phyloP scores from a whole-genome alignment of 176 grass and related monocot species.

The Bromus sterilis region DNA sequence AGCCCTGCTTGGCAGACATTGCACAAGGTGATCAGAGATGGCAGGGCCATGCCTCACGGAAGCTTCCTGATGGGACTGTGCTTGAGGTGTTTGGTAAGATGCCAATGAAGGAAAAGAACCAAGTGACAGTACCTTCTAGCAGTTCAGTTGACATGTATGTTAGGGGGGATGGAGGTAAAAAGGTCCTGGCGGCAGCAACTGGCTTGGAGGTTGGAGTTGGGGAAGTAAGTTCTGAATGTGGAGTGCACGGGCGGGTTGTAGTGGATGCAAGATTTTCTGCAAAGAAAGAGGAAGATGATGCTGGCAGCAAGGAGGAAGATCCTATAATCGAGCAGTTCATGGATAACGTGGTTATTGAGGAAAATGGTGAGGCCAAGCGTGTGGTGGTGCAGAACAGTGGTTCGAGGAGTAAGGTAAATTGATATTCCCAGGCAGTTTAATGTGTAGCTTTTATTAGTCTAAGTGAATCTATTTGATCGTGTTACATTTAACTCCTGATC shows the following conservation, averaged over 20 bases:
- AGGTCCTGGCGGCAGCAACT: not conserved
- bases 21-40: constrained; percentile 13
- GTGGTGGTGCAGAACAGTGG: constrained; percentile 11
- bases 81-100: constrained; percentile 7
- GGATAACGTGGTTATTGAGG: constrained; percentile 18
- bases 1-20: not conserved
- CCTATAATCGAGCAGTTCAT: constrained; percentile 22
- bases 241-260: not conserved
- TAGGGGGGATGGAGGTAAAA: constrained; percentile 14
- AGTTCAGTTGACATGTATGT: constrained; percentile 1
- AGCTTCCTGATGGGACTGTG: constrained; percentile 3
- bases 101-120: not conserved
- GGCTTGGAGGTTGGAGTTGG: not conserved
- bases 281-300: constrained; percentile 3
- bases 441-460: not conserved
- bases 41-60: not conserved
- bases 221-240: not conserved
- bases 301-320: constrained; percentile 15
- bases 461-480: not conserved
- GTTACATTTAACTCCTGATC: not conserved
- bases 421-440: not conserved
- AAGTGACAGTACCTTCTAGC: not conserved
- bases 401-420: constrained; percentile 60
- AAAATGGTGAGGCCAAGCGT: constrained; percentile 22
- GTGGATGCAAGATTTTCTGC: constrained; percentile 3